Percentiles rank a stretch among this genome's conserved stretches.
Evolutionary conservation across 139 green algal species (phyloP).

Genomic region (Pleodorina starrii): DNA sequence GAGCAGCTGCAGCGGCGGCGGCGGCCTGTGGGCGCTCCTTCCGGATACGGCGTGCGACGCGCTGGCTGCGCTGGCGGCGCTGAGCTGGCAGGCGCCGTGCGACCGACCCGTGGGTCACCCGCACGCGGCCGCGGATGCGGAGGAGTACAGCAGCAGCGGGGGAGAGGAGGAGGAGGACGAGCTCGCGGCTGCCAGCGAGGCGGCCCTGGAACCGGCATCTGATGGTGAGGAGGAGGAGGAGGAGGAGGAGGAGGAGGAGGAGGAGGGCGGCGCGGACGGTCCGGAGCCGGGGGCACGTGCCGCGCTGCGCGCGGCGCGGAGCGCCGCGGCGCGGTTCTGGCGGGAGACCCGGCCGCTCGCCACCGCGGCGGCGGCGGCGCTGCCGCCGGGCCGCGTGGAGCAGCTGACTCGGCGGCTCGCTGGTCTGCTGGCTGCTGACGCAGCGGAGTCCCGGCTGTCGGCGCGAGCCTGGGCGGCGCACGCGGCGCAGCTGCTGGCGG

Average conservation of each 20-base stretch:
- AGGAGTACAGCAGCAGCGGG: neutral
- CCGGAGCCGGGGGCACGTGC: neutral
- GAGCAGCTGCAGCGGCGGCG: too few relatives aligned
- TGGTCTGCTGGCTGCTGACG: neutral
- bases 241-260: neutral
- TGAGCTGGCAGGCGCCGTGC: constrained; percentile 25
- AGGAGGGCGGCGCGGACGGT: neutral
- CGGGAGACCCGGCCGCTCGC: neutral
- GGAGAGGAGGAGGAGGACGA: neutral
- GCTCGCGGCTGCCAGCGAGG: neutral
- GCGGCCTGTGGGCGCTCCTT: neutral
- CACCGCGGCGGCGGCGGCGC: neutral
- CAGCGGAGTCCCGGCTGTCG: neutral
- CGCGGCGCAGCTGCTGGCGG: neutral
- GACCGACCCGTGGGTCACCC: neutral
- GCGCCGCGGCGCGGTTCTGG: neutral
- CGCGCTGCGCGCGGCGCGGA: neutral
- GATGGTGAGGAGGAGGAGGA: neutral
- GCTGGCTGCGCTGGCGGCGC: constrained; percentile 12
- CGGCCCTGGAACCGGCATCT: neutral
- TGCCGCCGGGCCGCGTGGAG: neutral
- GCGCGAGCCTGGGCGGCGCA: constrained; percentile 24
- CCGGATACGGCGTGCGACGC: neutral
- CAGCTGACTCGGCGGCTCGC: neutral
- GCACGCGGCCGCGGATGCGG: neutral